Evolutionary conservation across 1,139 yeast species (phyloP).

Genomic region (Taphrina confusa): DNA sequence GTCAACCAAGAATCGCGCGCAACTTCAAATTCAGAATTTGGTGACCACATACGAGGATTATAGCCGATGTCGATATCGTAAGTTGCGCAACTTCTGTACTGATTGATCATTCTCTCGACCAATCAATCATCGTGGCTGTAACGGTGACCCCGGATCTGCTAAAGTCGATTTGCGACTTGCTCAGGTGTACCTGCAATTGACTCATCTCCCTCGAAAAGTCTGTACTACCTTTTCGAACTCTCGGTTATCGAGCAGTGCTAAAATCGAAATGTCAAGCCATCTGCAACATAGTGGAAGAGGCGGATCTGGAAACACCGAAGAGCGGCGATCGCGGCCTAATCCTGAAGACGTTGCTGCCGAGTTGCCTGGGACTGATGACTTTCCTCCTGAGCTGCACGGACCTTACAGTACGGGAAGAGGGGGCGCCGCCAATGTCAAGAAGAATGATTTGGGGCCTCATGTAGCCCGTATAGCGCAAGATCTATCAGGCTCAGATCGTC

Average conservation of each 20-base stretch:
- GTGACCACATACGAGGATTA: neutral
- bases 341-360: neutral
- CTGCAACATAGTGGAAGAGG: constrained; percentile 21
- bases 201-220: too few relatives aligned
- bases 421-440: constrained; percentile 20
- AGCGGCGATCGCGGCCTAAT: neutral
- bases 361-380: neutral
- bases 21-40: neutral
- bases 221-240: too few relatives aligned
- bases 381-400: constrained; percentile 19
- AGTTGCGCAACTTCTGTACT: too few relatives aligned
- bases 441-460: constrained; percentile 16
- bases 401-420: constrained; percentile 22
- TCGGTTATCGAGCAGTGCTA: too few relatives aligned
- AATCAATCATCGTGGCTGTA: too few relatives aligned
- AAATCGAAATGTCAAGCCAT: neutral
- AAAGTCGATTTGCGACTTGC: too few relatives aligned
- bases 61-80: neutral
- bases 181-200: too few relatives aligned
- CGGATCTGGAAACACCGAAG: constrained; percentile 11
- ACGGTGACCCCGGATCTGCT: too few relatives aligned
- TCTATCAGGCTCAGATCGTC: constrained; percentile 9
- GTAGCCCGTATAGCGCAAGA: constrained; percentile 30
- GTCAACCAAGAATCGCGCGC: neutral
- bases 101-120: too few relatives aligned